A percentile compares a stretch with the other conserved stretches of the same genome.
These are phyloP conservation scores for Penicillium corylophilum DNA, from an alignment of 2,329 filamentous ascomycete species.

Conservation along the genomic window DNA sequence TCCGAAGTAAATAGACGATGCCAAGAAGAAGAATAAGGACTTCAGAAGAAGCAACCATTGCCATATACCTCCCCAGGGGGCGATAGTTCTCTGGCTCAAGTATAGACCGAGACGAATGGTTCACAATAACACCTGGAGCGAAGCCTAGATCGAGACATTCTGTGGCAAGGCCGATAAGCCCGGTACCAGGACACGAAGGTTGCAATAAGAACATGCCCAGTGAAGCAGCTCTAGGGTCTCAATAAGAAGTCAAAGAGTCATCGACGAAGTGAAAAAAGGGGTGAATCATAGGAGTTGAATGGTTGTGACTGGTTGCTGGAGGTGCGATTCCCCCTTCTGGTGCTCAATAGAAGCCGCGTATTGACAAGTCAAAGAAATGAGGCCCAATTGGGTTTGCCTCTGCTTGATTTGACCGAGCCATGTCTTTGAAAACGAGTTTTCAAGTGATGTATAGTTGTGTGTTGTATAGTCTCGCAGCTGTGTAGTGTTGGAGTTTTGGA, in stretches of 20 bases:
- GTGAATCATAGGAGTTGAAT: neutral
- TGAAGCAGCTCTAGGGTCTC: neutral
- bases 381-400: neutral
- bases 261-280: neutral
- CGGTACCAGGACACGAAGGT: neutral
- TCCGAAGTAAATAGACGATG: neutral
- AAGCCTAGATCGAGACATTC: neutral
- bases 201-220: neutral
- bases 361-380: neutral
- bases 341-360: slow-evolving; percentile 24
- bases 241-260: neutral
- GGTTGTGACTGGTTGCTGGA: neutral
- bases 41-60: neutral
- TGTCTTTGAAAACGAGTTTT: too few species aligned
- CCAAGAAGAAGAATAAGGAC: neutral
- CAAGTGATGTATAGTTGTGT: neutral
- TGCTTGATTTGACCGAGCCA: neutral
- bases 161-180: neutral
- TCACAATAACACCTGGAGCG: neutral
- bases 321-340: slow-evolving; percentile 14
- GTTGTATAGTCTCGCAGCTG: neutral
- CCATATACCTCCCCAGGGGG: neutral
- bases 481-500: too few species aligned
- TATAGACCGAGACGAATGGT: neutral
- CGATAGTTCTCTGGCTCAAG: neutral